phyloP scores from a whole-genome alignment of 23 red algal species.

The Cyanidiococcus yangmingshanensis region DNA sequence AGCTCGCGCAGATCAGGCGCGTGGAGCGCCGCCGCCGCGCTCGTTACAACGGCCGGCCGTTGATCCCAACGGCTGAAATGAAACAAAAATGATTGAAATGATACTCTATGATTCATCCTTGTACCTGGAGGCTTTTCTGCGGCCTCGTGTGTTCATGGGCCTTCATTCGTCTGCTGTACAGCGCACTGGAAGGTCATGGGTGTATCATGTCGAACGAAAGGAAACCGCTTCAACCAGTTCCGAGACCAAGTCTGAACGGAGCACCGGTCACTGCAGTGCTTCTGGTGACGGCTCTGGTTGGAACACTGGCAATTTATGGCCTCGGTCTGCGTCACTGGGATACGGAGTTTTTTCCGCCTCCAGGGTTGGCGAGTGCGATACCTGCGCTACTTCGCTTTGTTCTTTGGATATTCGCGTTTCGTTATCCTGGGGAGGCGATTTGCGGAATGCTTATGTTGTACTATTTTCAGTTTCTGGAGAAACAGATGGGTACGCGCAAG shows the following conservation, averaged over 20 bases:
- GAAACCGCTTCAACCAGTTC: background rate
- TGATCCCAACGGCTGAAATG: background rate
- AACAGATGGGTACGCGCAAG: slow-evolving; percentile 18
- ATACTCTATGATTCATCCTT: background rate
- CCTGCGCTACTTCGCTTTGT: background rate
- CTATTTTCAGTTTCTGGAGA: background rate
- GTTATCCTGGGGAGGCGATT: background rate
- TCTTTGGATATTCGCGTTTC: background rate
- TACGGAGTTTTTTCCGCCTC: background rate
- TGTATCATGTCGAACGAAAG: background rate
- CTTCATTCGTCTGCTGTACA: too few relatives aligned
- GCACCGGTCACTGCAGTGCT: background rate
- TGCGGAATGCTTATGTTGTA: background rate
- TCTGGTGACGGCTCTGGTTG: background rate
- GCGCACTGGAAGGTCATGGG: background rate
- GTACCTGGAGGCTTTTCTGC: too few relatives aligned
- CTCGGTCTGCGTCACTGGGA: background rate
- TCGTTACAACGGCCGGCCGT: background rate
- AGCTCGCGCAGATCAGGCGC: too few relatives aligned
- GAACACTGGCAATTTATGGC: background rate
- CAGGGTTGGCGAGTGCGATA: background rate
- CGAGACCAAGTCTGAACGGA: background rate
- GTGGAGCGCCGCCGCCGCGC: too few relatives aligned
- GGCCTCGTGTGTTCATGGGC: too few relatives aligned
- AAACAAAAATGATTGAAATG: too few relatives aligned